A percentile compares a stretch with the other conserved stretches of the same genome.
phyloP scores from a whole-genome alignment of 805 yeast species.

The Nadsonia fulvescens region DNA sequence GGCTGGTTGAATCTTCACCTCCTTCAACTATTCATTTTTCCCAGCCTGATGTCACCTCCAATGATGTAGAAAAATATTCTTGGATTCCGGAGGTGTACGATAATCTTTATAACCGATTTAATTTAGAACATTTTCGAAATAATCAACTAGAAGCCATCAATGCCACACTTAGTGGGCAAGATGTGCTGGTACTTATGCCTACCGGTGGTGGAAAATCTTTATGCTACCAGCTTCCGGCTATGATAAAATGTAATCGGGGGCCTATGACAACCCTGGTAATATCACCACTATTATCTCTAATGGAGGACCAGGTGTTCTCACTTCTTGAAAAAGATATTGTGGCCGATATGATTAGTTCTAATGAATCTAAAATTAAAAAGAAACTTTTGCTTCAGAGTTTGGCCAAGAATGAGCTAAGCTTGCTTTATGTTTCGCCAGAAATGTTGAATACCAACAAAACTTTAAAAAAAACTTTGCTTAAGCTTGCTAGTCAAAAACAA shows the following conservation, averaged over 20 bases:
- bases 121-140: conserved; percentile 48
- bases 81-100: conserved; percentile 58
- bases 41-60: no score
- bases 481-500: conserved; percentile 32
- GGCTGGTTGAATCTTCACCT: no score
- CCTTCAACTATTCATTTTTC: no score
- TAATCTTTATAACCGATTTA: conserved; percentile 41
- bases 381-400: conserved; percentile 43
- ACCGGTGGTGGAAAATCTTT: conserved; percentile 97
- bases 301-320: conserved; percentile 94
- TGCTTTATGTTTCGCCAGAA: conserved; percentile 86
- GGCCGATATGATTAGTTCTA: conserved; percentile 82
- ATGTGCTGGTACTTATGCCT: conserved; percentile 92
- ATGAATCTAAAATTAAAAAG: conserved; percentile 44
- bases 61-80: conserved; percentile 16
- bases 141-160: conserved; percentile 79
- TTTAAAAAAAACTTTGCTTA: conserved; percentile 44
- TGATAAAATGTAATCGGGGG: conserved; percentile 47
- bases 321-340: conserved; percentile 44
- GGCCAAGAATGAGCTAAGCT: conserved; percentile 45
- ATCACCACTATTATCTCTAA: conserved; percentile 84
- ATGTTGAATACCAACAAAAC: conserved; percentile 66
- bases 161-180: conserved; percentile 55
- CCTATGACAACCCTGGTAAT: conserved; percentile 79
- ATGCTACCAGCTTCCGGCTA: conserved; percentile 89